A percentile compares a stretch with the other conserved stretches of the same genome.
Conservation (phyloP, 176 grass and related monocot genomes). For the Carex parvula region DNA sequence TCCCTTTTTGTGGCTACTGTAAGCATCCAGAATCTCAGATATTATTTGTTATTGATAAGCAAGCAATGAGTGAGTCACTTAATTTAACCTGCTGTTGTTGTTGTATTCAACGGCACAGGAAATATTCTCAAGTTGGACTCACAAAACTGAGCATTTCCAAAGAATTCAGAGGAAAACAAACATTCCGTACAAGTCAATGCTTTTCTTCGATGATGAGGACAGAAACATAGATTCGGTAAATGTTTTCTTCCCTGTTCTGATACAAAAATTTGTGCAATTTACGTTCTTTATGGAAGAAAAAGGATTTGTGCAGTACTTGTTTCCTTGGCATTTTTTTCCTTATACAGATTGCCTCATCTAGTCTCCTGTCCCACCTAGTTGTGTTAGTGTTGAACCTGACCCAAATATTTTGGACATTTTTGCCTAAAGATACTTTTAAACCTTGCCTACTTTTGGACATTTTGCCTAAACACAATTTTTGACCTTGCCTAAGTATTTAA, state of each 20-base stretch:
- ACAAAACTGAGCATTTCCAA: constrained; percentile 90
- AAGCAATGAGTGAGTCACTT: neutral
- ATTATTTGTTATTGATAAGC: neutral
- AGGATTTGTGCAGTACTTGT: neutral
- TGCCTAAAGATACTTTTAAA: neutral
- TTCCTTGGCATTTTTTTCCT: neutral
- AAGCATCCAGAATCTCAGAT: constrained; percentile 8
- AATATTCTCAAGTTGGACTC: constrained; percentile 89
- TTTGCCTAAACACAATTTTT: neutral
- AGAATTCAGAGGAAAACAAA: constrained; percentile 69
- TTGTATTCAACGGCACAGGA: constrained; percentile 44
- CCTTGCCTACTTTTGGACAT: neutral
- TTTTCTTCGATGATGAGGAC: constrained; percentile 87
- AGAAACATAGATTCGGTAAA: constrained; percentile 68
- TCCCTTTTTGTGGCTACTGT: constrained; percentile 74
- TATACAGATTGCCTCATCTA: neutral
- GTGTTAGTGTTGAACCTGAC: neutral
- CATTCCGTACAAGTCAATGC: constrained; percentile 68
- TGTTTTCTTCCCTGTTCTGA: neutral
- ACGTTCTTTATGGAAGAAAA: neutral
- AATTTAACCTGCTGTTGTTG: neutral
- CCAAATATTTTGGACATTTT: neutral
- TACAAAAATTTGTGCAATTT: constrained; percentile 4
- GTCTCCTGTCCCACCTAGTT: neutral
- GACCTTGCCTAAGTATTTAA: neutral